Percentiles rank a stretch among this genome's conserved stretches.
Evolutionary conservation across 31 red algal genomes (phyloP).

Genomic region (Endocladia muricata): DNA sequence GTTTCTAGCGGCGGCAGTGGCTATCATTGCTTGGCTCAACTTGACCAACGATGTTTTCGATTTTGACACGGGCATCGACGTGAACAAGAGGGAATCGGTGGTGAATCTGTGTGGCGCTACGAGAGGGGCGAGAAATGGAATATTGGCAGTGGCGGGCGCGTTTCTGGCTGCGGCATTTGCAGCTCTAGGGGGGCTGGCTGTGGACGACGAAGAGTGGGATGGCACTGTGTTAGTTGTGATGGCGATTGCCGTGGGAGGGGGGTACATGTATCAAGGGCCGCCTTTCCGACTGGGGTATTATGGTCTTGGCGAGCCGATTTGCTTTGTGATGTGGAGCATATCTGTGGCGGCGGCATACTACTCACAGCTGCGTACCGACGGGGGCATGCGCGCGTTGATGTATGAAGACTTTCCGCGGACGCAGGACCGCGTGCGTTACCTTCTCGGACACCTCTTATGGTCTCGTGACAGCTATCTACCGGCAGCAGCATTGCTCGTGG

Average conservation of each 20-base stretch:
- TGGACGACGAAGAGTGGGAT: constrained; percentile 10
- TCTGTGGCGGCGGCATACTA: constrained; percentile 35
- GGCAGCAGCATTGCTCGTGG: constrained; percentile 29
- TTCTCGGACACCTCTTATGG: neutral
- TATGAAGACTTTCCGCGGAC: neutral
- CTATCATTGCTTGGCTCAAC: constrained; percentile 75
- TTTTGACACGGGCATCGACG: constrained; percentile 65
- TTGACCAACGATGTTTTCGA: constrained; percentile 80
- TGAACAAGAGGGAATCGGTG: constrained; percentile 61
- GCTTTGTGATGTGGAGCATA: constrained; percentile 42
- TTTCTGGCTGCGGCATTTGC: constrained; percentile 24
- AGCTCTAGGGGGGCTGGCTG: neutral
- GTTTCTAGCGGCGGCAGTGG: constrained; percentile 32
- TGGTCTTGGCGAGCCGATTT: constrained; percentile 69
- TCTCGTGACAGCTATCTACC: neutral
- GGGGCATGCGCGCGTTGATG: neutral
- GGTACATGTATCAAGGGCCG: constrained; percentile 69
- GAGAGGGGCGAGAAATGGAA: neutral
- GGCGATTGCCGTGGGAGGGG: constrained; percentile 26
- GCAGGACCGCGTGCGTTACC: neutral
- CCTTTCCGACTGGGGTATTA: constrained; percentile 75
- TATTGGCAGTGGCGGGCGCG: constrained; percentile 11
- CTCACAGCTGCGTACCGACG: constrained; percentile 17
- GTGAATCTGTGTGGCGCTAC: constrained; percentile 72
- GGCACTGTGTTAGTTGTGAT: constrained; percentile 21